Evolutionary conservation across 2,329 filamentous ascomycete genomes (phyloP), one percentile per base, ranked within the genome.

Genomic region (Fusarium sp.): DNA sequence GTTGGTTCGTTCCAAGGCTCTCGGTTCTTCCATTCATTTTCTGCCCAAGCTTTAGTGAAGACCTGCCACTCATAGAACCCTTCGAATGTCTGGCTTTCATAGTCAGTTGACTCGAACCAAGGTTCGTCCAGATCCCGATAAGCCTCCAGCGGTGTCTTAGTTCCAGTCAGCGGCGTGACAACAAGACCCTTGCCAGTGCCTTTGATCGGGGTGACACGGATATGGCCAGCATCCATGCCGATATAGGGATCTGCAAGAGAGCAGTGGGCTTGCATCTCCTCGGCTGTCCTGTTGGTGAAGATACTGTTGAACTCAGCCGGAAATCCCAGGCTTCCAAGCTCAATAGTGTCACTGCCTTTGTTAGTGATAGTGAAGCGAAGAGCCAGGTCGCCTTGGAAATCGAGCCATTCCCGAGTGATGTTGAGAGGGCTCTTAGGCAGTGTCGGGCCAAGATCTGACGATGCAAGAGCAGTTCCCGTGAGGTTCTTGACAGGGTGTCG

Each of bases 251-350:
- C 89, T 0, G 87, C 84, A 7, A 91, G 82, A 1, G 87, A 87
- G 76, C 89, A 91, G 32, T 84, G 82, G 0, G 81, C 78, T 60
- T 86, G 84, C 12, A 86, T 89, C 12, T 88, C 84, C 6, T 81
- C 80, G 0, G 88, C 84, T 3, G 81, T 78, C 14, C 88, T 84
- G 50, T 83, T 82, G 18, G 85, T 89, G 75, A 91, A 91, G 73
- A 91, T 90, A 78, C 87, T 91, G 80, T 91, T 91, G 81, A 90
- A 89, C 76, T 89, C 88, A 26, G 88, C 84, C 0, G 89, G 89
- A 57, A 91, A 86, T 0, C 89, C 89, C 4, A 91, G 81, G 54
- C 86, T 86, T 4, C 89, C 89, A 10, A 91, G 79, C 66, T 91
- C 89, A 6, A 91, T 63, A 0, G 80, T 66, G 0, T 76, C 70